Base-by-base conservation (phyloP, 176 grass and related monocot species). In the Hyparrhenia diplandra region DNA sequence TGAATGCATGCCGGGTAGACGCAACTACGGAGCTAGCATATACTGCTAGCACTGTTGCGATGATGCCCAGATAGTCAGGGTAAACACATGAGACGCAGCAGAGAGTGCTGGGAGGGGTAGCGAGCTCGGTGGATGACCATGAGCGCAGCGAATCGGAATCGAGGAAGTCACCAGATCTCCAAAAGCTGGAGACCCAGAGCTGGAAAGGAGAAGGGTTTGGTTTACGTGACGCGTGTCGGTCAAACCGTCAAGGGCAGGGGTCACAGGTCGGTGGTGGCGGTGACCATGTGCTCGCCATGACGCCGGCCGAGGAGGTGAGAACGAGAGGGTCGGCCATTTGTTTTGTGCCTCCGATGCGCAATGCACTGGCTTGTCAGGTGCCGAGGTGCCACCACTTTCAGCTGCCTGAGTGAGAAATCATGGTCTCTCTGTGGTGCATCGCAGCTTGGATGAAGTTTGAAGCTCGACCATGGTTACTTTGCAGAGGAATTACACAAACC, bases 1-100 rank as follows among this genome's bases (percentile, higher is more conserved):
- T 88, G 74, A 83, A 79, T 83, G 21, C 74, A 79, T 78, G 36
- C 67, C 79, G 6, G 42, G n/a, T n/a, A 31, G 40, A 45, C 46
- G 20, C 23, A 13, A 20, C 41, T 25, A 87, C 52, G n/a, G 35
- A 13, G 23, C 52, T 47, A 45, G 42, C 42, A 45, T 45, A 43
- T 43, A 17, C 14, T 47, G 6, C 45, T 55, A 57, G 2, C 1
- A 10, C 8, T 54, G 21, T 21, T 24, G 69, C 58, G 10, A 52
- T 60, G 24, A 72, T 79, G 42, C 41, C 62, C 31, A 31, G 55
- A 5, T 11, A 2, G 24, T 23, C 23, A 65, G 57, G 29, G 67
- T 55, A 78, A 85, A 85, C 36, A 58, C 75, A 17, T 55, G 54
- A 58, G 46, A 17, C 4, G 13, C 1, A 4, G 42, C 1, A 5